phyloP scores from a whole-genome alignment of 495 filamentous ascomycete species.

The Aspergillus bertholletiae region DNA sequence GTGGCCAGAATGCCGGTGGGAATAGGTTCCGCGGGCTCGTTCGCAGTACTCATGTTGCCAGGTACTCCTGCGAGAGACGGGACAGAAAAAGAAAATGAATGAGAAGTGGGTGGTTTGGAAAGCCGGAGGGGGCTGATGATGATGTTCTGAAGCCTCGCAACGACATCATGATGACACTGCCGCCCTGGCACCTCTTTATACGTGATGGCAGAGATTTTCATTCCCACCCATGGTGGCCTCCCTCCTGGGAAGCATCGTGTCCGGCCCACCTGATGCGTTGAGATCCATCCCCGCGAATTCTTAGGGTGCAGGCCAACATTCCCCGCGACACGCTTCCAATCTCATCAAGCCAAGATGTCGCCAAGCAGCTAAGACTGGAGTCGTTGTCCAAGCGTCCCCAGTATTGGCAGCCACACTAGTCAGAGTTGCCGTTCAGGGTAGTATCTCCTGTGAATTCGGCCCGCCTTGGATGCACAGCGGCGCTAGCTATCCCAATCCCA shows the following conservation, averaged over 20 bases:
- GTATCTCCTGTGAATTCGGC: not conserved
- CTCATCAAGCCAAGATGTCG: slow-evolving; percentile 15
- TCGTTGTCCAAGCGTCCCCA: slow-evolving; percentile 8
- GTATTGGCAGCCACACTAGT: slow-evolving; percentile 3
- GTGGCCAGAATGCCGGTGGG: slow-evolving; percentile 56
- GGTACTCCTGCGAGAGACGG: not conserved
- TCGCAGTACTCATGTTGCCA: slow-evolving; percentile 14
- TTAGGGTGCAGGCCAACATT: slow-evolving; percentile 1
- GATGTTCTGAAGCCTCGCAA: not conserved
- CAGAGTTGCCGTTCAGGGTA: not conserved
- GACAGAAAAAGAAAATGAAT: not conserved
- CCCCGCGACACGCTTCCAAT: slow-evolving; percentile 16
- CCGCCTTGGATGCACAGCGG: not conserved
- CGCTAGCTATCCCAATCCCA: not conserved
- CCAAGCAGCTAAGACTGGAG: slow-evolving; percentile 19
- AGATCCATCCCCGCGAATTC: not conserved
- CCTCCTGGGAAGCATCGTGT: slow-evolving; percentile 3
- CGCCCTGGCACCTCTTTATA: not conserved
- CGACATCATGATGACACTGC: not conserved
- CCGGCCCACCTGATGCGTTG: slow-evolving; percentile 1
- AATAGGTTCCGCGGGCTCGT: slow-evolving; percentile 55
- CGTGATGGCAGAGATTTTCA: not conserved
- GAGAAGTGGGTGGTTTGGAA: too few species aligned
- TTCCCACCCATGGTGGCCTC: not conserved
- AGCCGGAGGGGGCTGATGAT: too few species aligned